Evolutionary conservation across 2,329 filamentous ascomycete species (phyloP), one percentile per base, ranked within the genome.

Genomic region (Alternaria triticina): DNA sequence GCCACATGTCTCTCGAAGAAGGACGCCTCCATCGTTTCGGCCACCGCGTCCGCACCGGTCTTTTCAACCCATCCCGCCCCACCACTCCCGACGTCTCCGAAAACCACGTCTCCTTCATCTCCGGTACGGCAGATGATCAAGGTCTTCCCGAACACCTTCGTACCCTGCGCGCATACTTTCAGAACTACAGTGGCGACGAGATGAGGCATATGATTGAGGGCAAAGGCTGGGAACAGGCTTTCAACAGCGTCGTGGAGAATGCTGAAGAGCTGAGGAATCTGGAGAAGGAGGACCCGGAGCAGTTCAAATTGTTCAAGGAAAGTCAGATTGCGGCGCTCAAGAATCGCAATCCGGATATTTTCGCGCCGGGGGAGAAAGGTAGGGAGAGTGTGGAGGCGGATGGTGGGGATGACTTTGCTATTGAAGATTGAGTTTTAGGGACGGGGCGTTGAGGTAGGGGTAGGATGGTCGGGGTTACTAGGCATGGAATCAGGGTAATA

Each of bases 21-120:
- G 90, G 90, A 30, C 87, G 87, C 30, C 86, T 92, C 69, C 90
- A 91, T 72, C 88, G 90, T 25, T 85, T 92, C 40, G 88, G 89
- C 28, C 89, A 91, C 71, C 85, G 87, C 66, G 82, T 92, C 47
- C 87, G 89, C 20, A 87, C 89, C 45, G 88, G 90, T 62, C 84
- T 91, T 40, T 81, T 91, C 46, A 77, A 80, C 28, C 66, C 71
- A 1, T 74, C 67, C 8, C 77, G 70, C 15, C 77, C 74, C 8
- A 66, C 68, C 6, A 75, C 72, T 0, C 63, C 63, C 9, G 51
- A 72, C 23, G 64, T 25, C 10, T 51, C 57, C 12, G 51, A 63
- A 9, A 56, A 56, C 11, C 57, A 68, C 0, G 64, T 70, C 5
- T 67, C 73, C 27, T 71, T 73, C 27, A 47, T 77, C 1, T 72